A percentile compares a stretch with the other conserved stretches of the same genome.
Conservation (phyloP, 306 rosid genomes). For the Trifolium dubium region DNA sequence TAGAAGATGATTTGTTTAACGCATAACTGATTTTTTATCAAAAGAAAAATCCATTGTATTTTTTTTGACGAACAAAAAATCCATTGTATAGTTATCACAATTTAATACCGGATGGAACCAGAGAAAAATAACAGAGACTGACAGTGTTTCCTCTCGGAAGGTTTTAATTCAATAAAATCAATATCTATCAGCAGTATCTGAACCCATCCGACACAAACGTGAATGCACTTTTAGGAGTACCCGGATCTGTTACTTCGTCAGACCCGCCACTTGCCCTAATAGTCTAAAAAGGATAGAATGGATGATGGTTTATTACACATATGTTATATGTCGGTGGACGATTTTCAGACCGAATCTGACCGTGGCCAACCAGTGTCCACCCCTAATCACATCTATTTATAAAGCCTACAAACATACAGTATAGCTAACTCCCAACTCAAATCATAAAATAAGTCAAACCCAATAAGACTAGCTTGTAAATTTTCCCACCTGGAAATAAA, state of each 20-base stretch:
- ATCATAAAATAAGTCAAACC: conserved; percentile 13
- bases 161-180: background rate
- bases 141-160: background rate
- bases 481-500: conserved; percentile 26
- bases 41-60: background rate
- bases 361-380: background rate
- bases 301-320: background rate
- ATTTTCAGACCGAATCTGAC: background rate
- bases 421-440: conserved; percentile 15
- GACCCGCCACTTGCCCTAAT: background rate
- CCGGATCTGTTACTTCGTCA: background rate
- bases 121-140: background rate
- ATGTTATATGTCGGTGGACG: background rate
- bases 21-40: background rate
- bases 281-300: background rate
- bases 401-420: conserved; percentile 13
- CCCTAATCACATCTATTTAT: background rate
- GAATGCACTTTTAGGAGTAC: background rate
- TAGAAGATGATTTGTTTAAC: conserved; percentile 11
- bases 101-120: background rate
- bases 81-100: background rate
- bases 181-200: background rate
- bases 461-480: conserved; percentile 29
- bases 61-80: background rate
- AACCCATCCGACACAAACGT: background rate